Base-by-base conservation (phyloP, 78 protist species). In the Dictyostelium citrinum region DNA sequence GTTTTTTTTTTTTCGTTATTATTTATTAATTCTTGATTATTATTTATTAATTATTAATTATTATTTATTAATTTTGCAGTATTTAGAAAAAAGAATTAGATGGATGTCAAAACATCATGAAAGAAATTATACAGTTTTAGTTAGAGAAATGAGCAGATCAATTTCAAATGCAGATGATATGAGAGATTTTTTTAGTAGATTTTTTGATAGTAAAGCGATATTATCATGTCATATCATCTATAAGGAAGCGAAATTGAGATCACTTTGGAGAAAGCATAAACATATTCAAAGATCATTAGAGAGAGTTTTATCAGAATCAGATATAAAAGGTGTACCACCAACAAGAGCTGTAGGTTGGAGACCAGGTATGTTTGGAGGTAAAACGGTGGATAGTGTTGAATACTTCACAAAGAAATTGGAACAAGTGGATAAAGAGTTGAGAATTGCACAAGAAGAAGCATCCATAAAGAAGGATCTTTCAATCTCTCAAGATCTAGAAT, bases 41-140 rank as follows among this genome's bases (percentile, higher is more conserved):
- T n/a, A n/a, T n/a, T n/a, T n/a, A n/a, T n/a, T n/a, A n/a, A n/a
- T n/a, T n/a, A n/a, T n/a, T n/a, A n/a, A n/a, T n/a, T n/a, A 37
- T 37, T 37, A 3, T 37, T 37, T 60, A 1, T 60, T 58, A 0
- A 9, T 22, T 10, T 45, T 29, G 0, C 49, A 83, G 82, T 88
- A 88, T 78, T 37, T 88, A 11, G 93, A 88, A 46, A 88, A 88
- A 68, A 55, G 93, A 78, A 79, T 88, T 61, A 58, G 93, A 88
- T 88, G 93, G 93, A 88, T 88, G 93, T 79, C 93, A 31, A 88
- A 88, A 67, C 93, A 88, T 78, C 80, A 88, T 46, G 67, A 33
- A 35, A 60, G 93, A 68, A 88, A 88, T 35, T 88, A 88, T 64
- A 61, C 93, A 60, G 93, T 88, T 1, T 41, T 88, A 29, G 93